Base-by-base conservation (phyloP, 768 basidiomycete genomes). In the Pulveroboletus ravenelii region DNA sequence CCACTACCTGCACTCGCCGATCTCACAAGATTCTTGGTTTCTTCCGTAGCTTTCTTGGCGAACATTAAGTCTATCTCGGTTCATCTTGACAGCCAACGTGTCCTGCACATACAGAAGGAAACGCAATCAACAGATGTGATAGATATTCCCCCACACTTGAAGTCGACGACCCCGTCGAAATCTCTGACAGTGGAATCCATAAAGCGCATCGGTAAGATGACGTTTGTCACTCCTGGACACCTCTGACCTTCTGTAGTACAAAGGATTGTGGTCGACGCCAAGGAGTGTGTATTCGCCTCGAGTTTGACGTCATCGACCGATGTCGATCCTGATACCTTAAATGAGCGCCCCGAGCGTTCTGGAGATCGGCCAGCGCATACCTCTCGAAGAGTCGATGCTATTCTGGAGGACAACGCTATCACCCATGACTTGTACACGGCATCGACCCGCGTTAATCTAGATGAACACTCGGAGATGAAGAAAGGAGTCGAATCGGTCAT, bases 371-470 rank as follows among this genome's bases (percentile, higher is more conserved):
- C 15, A 13, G 10, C 6, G 1, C 13, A 10, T 14, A 12, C 25
- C 29, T 35, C 17, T 14, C 51, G 10, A 34, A 35, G 4, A n/a
- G 6, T 13, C 4, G 31, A 46, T 27, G n/a, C 36, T 18, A 40
- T 45, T 17, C 12, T 27, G 13, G 17, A 36, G 15, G 45, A 29
- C 5, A 49, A 54, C 30, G 20, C 17, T 8, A 25, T 56, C 17
- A 40, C 10, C 10, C 49, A 56, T 57, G 55, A 56, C 10, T 39
- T 57, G n/a, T 57, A 57, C 17, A 57, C 37, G 0, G 56, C 56
- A 41, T 32, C 8, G 14, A 39, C 14, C 9, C 13, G 5, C 9
- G 52, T 57, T 31, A 25, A 47, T 41, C 30, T 50, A 7, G 6
- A 12, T 12, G 14, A 31, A 6, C 37, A 55, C 12, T 46, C 57